phyloP scores from a whole-genome alignment of 257 asterid species.

The Handroanthus guayacan region DNA sequence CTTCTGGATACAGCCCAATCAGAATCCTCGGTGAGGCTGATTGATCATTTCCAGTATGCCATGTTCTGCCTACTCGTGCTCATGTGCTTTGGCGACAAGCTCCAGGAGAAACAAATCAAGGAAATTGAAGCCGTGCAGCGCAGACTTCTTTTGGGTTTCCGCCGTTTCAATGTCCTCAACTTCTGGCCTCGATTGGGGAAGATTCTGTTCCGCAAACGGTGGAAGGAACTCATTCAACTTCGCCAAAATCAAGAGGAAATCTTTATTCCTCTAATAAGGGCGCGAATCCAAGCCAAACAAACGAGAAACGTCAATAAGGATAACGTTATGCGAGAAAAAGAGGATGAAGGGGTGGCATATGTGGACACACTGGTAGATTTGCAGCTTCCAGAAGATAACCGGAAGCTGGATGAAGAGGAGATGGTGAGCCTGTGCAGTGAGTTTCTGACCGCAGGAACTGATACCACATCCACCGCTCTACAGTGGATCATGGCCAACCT shows the following conservation, averaged over 20 bases:
- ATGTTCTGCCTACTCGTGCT: constrained; percentile 62
- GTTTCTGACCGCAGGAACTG: constrained; percentile 66
- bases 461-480: constrained; percentile 67
- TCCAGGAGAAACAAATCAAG: constrained; percentile 51
- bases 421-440: constrained; percentile 63
- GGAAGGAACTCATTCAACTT: constrained; percentile 53
- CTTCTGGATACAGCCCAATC: constrained; percentile 28
- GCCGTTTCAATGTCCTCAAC: constrained; percentile 46
- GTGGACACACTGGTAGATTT: constrained; percentile 62
- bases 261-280: constrained; percentile 56
- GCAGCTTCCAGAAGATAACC: constrained; percentile 55
- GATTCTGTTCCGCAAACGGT: constrained; percentile 46
- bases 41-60: constrained; percentile 67
- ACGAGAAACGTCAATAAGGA: neutral
- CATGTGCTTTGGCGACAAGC: constrained; percentile 75
- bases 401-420: constrained; percentile 57
- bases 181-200: constrained; percentile 58
- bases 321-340: neutral
- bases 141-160: constrained; percentile 36
- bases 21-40: constrained; percentile 39
- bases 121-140: constrained; percentile 54
- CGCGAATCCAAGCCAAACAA: constrained; percentile 46
- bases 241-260: constrained; percentile 52
- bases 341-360: constrained; percentile 43
- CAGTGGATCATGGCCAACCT: constrained; percentile 80